These are phyloP conservation scores for Nicotiana tabacum DNA, from an alignment of 257 asterid species.

Conservation along the genomic window DNA sequence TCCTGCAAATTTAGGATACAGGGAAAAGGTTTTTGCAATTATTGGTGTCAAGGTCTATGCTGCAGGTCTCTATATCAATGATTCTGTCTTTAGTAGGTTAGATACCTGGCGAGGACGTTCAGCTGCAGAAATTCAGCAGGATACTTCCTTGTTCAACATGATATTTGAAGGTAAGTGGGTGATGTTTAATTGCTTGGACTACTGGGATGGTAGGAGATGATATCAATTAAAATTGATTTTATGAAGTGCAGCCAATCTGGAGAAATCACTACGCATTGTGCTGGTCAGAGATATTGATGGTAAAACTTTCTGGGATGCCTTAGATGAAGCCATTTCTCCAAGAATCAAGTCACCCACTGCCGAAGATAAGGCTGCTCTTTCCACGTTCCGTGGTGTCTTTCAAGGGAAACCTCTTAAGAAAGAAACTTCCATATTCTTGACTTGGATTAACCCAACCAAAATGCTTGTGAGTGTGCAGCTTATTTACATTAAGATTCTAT, in stretches of 20 bases:
- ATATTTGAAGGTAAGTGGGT: conserved; percentile 47
- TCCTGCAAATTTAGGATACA: conserved; percentile 52
- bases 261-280: conserved; percentile 72
- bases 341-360: conserved; percentile 58
- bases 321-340: conserved; percentile 82
- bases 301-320: conserved; percentile 91
- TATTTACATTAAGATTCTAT: not conserved
- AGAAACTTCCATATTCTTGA: conserved; percentile 73
- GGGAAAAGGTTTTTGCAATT: conserved; percentile 82
- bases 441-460: conserved; percentile 78
- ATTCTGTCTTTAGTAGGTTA: conserved; percentile 41
- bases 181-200: not conserved
- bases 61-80: conserved; percentile 64
- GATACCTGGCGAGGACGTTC: conserved; percentile 66
- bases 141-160: conserved; percentile 48
- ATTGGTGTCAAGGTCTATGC: conserved; percentile 92
- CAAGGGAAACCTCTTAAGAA: conserved; percentile 69
- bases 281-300: conserved; percentile 90
- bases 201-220: too few species aligned
- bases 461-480: conserved; percentile 57
- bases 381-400: conserved; percentile 55
- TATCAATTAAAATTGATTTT: not conserved
- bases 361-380: conserved; percentile 61
- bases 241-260: conserved; percentile 61
- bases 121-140: conserved; percentile 48